These are phyloP conservation scores for Gypsophila paniculata DNA, from an alignment of 179 eudicot genomes.

Conservation along the genomic window DNA sequence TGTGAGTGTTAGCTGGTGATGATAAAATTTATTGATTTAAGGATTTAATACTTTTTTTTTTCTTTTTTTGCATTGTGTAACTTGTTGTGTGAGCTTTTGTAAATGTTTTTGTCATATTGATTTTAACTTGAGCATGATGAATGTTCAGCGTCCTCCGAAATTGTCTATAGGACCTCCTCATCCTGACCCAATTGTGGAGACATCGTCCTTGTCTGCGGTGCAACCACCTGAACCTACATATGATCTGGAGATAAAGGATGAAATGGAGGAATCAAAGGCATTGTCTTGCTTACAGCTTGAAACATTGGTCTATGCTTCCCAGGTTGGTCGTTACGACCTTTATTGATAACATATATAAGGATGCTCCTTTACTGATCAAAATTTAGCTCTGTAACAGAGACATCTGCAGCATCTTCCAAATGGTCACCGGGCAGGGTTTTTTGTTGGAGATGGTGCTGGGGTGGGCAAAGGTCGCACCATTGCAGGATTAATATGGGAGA, in stretches of 20 bases:
- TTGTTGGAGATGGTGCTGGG: constrained; percentile 98
- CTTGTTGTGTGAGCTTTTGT: neutral
- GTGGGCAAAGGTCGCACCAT: constrained; percentile 99
- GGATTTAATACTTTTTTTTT: too few relatives aligned
- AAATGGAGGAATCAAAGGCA: constrained; percentile 61
- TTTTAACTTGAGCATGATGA: constrained; percentile 21
- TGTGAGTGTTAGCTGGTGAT: constrained; percentile 38
- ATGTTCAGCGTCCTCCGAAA: constrained; percentile 87
- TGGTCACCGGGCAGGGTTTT: constrained; percentile 90
- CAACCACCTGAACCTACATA: constrained; percentile 99
- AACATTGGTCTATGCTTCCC: constrained; percentile 93
- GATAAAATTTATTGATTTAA: too few relatives aligned
- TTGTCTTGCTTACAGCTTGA: constrained; percentile 95
- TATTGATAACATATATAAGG: neutral
- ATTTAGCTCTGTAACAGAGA: constrained; percentile 53
- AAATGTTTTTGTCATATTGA: constrained; percentile 7
- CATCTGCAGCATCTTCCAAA: constrained; percentile 85
- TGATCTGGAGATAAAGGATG: constrained; percentile 62
- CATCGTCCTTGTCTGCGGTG: constrained; percentile 88
- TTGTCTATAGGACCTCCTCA: constrained; percentile 90
- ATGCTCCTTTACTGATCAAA: constrained; percentile 20
- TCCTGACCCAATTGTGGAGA: constrained; percentile 98
- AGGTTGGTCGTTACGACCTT: constrained; percentile 45
- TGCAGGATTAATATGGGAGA: constrained; percentile 97
- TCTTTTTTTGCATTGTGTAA: neutral